Base-by-base conservation (phyloP, 2,329 filamentous ascomycete species). In the Polytolypa hystricis region DNA sequence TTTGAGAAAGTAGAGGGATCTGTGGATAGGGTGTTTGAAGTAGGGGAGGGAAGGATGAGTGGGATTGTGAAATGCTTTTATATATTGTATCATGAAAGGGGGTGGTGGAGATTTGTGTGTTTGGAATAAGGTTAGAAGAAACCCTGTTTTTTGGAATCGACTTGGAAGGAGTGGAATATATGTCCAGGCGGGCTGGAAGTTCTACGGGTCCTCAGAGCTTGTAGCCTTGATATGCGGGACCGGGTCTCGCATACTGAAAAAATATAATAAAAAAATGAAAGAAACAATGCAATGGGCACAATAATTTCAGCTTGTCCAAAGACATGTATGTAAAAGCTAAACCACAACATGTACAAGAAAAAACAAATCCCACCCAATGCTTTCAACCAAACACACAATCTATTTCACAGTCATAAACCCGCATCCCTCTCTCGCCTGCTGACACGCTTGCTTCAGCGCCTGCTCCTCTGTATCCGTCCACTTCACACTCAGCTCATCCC, bases 381-480 rank as follows among this genome's bases (percentile, higher is more conserved):
- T n/a, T n/a, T n/a, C n/a, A n/a, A n/a, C n/a, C n/a, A n/a, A 18
- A n/a, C n/a, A n/a, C n/a, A n/a, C n/a, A n/a, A n/a, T n/a, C 61
- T 53, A 77, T 56, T 74, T 77, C 16, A 79, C 66, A 45, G 62
- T 63, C 47, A 79, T 62, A 43, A 79, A 74, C 1, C 70, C 74
- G 40, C 75, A 62, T 0, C 76, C 74, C 36, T 67, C 64, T 37
- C 74, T 67, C 3, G 75, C 75, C 38, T 57, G 61, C 47, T 70
- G 64, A 47, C 69, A 73, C 2, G 75, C 75, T 39, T 54, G 59
- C 44, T 69, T 69, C 36, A 80, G 51, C 29, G 66, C 68, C 53
- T 78, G 74, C 45, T 77, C 71, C 50, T 80, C 76, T 2, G 60
- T 62, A 56, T 79, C 75, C 14, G 75, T 78, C 76, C 76, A 80